phyloP scores from a whole-genome alignment of 305 asterid species.

The Solanum chacoense region DNA sequence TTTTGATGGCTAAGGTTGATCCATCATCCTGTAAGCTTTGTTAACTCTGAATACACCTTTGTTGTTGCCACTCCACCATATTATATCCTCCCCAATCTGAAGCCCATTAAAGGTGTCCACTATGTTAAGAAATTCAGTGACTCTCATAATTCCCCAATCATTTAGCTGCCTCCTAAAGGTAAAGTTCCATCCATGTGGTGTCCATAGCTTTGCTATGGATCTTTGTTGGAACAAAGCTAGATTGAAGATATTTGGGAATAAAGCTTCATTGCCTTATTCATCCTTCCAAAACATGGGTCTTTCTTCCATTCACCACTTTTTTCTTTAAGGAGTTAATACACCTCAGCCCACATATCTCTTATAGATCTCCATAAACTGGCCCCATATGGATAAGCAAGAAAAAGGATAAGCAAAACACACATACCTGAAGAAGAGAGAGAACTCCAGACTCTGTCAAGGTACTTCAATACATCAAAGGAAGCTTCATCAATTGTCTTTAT shows the following conservation, averaged over 20 bases:
- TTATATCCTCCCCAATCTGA: background rate
- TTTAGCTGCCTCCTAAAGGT: background rate
- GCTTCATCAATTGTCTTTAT: constrained; percentile 80
- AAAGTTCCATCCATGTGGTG: background rate
- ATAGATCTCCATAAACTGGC: background rate
- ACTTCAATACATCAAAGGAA: constrained; percentile 65
- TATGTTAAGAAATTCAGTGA: background rate
- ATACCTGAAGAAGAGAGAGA: constrained; percentile 79
- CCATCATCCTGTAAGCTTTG: background rate
- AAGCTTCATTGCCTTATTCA: background rate
- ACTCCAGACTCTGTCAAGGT: constrained; percentile 63
- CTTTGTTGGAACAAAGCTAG: background rate
- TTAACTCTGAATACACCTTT: background rate
- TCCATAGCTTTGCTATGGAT: background rate
- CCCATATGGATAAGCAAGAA: background rate
- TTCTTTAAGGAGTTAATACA: background rate
- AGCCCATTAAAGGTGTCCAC: background rate
- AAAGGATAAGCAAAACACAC: constrained; percentile 1
- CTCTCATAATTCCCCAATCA: background rate
- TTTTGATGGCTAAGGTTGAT: background rate
- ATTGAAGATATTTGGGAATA: background rate
- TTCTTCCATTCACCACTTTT: background rate
- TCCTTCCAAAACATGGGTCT: background rate
- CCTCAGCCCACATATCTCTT: background rate
- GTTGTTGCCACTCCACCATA: background rate